phyloP scores from a whole-genome alignment of 352 stramenopile species.

The Globisporangium spiculum region DNA sequence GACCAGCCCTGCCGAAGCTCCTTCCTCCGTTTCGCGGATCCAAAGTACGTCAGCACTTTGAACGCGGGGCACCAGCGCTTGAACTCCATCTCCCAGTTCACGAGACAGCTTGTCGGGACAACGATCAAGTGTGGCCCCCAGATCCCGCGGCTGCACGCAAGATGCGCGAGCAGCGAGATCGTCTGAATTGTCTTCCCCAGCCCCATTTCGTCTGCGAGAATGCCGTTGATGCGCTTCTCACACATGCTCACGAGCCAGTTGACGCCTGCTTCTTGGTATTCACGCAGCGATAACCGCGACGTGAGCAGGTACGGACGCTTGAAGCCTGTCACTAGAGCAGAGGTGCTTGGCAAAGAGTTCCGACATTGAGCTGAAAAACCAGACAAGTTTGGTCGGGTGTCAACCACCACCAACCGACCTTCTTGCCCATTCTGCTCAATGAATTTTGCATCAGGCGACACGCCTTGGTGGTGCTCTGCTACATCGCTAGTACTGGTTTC shows the following conservation, averaged over 20 bases:
- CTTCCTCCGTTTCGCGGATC: slow-evolving; percentile 94
- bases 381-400: not conserved
- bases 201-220: slow-evolving; percentile 97
- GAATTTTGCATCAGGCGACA: not conserved
- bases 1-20: slow-evolving; percentile 92
- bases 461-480: not conserved
- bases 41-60: slow-evolving; percentile 99
- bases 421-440: not conserved
- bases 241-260: slow-evolving; percentile 99
- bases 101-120: slow-evolving; percentile 96
- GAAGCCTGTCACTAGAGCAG: slow-evolving; percentile 24
- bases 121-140: slow-evolving; percentile 99
- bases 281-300: slow-evolving; percentile 57
- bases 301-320: slow-evolving; percentile 72
- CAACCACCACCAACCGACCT: not conserved
- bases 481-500: not conserved
- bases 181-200: slow-evolving; percentile 99
- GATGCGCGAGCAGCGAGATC: slow-evolving; percentile 96
- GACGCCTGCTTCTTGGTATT: slow-evolving; percentile 87
- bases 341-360: not conserved
- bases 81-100: slow-evolving; percentile 99
- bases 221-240: slow-evolving; percentile 96
- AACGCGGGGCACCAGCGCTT: slow-evolving; percentile 97
- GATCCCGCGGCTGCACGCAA: slow-evolving; percentile 88
- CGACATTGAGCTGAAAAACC: not conserved